Base-by-base conservation (phyloP, 257 asterid species). In the Gardenia jasminoides region DNA sequence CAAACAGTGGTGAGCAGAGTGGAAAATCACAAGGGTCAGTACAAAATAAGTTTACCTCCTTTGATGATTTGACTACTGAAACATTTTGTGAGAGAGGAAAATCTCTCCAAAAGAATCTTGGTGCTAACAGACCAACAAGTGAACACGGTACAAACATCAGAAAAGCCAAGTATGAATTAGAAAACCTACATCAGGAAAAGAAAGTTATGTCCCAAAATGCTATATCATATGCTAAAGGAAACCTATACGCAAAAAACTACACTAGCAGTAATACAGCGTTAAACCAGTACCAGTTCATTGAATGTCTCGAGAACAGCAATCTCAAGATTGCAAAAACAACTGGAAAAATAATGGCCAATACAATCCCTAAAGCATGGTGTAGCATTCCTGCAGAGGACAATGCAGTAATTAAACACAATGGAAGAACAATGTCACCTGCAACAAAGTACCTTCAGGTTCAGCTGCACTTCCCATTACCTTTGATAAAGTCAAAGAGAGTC, bases 61-160 rank as follows among this genome's bases (percentile, higher is more conserved):
- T 81, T 75, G 96, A 82, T 56, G 87, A 72, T 76, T 86, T 81
- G 72, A 83, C 86, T 76, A 85, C 74, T 66, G 85, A 81, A 85
- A 76, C 80, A 79, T 88, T 90, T 86, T 90, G 96, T 67, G 92
- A 91, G 79, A 91, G 92, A 62, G 98, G 90, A 83, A 93, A 89
- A 71, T 72, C 85, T 81, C 90, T 87, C 91, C 91, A 87, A 76
- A 87, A 65, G 83, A 88, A 56, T 85, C 91, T 89, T 56, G 99
- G 99, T 78, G 86, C 80, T 87, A 96, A 84, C 81, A 93, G 84
- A 75, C 99, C 99, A 85, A 80, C 88, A 78, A 93, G 84, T 80
- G 98, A 96, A 88, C 96, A 87, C 56, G 99, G 99, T 77, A 93
- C 85, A 82, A 90, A 96, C 98, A 93, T 92, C 75, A 90, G 75